Conservation (phyloP, 1,284 basidiomycete species). For the Irpex rosettiformis region DNA sequence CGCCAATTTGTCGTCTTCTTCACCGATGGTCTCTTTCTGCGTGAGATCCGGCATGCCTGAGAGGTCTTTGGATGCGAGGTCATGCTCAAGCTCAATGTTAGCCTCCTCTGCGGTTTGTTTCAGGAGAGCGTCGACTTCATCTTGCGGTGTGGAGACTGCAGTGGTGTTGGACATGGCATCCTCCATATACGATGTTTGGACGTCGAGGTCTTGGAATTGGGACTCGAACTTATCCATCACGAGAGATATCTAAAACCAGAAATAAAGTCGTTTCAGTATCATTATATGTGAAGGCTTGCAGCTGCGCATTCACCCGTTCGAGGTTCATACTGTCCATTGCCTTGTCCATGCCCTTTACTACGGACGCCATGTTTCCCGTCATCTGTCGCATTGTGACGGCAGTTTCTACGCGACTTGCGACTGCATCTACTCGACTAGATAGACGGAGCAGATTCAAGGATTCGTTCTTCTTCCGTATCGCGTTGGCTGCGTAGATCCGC, state of each 20-base stretch:
- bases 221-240: conserved; percentile 99
- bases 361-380: conserved; percentile 93
- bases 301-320: conserved; percentile 66
- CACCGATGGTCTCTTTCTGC: conserved; percentile 55
- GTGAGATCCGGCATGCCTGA: conserved; percentile 50
- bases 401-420: conserved; percentile 96
- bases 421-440: conserved; percentile 92
- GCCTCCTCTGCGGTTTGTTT: conserved; percentile 97
- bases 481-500: conserved; percentile 98
- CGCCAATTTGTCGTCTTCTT: conserved; percentile 81
- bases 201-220: conserved; percentile 96
- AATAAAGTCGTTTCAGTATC: neutral
- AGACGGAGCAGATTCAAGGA: conserved; percentile 86
- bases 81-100: conserved; percentile 93
- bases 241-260: conserved; percentile 75
- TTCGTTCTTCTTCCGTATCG: conserved; percentile 98
- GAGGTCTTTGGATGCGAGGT: conserved; percentile 71
- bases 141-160: conserved; percentile 92
- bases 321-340: conserved; percentile 99
- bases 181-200: conserved; percentile 98
- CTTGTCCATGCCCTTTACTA: conserved; percentile 97
- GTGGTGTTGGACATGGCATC: conserved; percentile 94
- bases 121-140: conserved; percentile 93
- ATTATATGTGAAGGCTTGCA: neutral
- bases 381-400: conserved; percentile 97